Conservation (phyloP, 805 yeast species). For the Candida dajiaensis region DNA sequence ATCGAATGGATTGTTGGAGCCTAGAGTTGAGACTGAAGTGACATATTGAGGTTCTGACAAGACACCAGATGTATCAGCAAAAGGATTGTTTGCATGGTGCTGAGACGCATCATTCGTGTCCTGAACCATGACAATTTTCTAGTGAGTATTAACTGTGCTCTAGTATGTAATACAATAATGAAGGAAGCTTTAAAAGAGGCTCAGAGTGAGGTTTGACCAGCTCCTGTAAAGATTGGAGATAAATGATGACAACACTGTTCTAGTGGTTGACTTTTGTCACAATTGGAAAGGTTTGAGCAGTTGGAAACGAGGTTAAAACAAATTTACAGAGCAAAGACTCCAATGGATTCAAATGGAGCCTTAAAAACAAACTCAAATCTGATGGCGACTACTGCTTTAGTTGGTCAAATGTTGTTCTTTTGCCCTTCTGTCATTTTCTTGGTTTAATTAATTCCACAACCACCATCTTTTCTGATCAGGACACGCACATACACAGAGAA, state of each 20-base stretch:
- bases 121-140: not conserved
- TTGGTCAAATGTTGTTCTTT: not conserved
- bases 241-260: not conserved
- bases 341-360: not conserved
- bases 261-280: not conserved
- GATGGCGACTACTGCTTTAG: no score
- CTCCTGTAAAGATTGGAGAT: not conserved
- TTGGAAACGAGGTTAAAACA: no score
- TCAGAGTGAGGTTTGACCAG: not conserved
- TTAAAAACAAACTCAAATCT: not conserved
- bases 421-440: slow-evolving; percentile 1
- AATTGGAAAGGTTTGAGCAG: not conserved
- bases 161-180: no score
- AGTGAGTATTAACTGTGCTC: not conserved
- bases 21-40: not conserved
- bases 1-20: not conserved
- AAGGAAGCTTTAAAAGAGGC: not conserved
- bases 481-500: not conserved
- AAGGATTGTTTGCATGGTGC: not conserved
- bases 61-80: not conserved
- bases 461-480: not conserved
- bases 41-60: not conserved
- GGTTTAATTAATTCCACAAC: not conserved
- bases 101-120: not conserved
- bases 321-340: no score